phyloP scores from a whole-genome alignment of 1,139 yeast genomes.

The Kodamaea arcana region DNA sequence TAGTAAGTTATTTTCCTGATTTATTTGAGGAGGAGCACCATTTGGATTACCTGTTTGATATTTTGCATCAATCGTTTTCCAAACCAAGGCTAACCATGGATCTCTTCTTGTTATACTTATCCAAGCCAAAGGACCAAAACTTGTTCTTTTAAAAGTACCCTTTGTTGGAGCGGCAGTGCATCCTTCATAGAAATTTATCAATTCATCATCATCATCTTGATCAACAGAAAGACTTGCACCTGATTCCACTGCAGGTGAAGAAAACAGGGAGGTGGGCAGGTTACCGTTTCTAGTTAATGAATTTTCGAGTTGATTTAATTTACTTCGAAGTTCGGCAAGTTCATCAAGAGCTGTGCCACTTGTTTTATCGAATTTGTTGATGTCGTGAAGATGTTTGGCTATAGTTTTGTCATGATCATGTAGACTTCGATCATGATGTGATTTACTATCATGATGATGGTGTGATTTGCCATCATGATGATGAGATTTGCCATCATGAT shows the following conservation, averaged over 20 bases:
- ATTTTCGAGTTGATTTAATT: constrained; percentile 9
- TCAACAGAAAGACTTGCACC: background rate
- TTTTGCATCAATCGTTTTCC: constrained; percentile 12
- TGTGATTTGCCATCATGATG: no score
- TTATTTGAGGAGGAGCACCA: constrained; percentile 7
- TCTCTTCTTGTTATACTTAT: constrained; percentile 21
- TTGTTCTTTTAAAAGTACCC: constrained; percentile 16
- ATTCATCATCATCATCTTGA: constrained; percentile 9
- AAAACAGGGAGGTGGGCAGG: background rate
- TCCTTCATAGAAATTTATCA: constrained; percentile 32
- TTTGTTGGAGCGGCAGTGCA: constrained; percentile 22
- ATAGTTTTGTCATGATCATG: background rate
- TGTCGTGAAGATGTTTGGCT: background rate
- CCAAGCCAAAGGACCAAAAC: constrained; percentile 23
- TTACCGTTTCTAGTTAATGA: constrained; percentile 4
- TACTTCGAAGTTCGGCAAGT: constrained; percentile 7
- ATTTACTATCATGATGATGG: no score
- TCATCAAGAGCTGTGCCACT: constrained; percentile 8
- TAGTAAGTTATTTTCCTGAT: constrained; percentile 6
- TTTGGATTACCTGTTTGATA: constrained; percentile 7
- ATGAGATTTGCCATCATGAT: no score
- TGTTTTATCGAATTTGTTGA: background rate
- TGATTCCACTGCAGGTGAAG: background rate
- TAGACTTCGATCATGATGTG: no score
- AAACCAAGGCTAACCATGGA: constrained; percentile 16